Percentiles rank a stretch among this genome's conserved stretches.
Evolutionary conservation across 768 basidiomycete species (phyloP).

Genomic region (Russula ochroleuca): DNA sequence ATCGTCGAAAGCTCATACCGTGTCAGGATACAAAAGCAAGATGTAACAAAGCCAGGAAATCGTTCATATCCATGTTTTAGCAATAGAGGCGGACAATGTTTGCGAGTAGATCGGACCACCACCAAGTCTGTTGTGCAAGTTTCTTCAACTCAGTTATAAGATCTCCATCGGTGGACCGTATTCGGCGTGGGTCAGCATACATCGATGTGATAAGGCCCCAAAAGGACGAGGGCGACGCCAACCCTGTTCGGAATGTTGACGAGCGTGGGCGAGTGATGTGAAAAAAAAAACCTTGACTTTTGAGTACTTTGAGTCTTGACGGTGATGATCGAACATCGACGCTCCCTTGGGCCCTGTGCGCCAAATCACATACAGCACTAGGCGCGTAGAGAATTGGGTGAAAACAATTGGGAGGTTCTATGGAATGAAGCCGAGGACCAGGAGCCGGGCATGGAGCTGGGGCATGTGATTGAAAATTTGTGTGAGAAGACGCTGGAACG

Average conservation of each 20-base stretch:
- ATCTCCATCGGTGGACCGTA: conserved; percentile 4
- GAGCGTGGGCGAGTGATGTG: background rate
- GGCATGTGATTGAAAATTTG: background rate
- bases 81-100: background rate
- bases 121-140: background rate
- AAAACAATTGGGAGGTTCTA: background rate
- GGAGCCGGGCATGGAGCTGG: background rate
- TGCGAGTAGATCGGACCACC: background rate
- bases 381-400: background rate
- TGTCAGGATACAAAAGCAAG: background rate
- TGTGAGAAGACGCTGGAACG: background rate
- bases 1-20: background rate
- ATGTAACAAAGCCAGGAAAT: conserved; percentile 7
- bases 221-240: background rate
- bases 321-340: background rate
- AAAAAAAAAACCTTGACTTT: background rate
- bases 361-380: background rate
- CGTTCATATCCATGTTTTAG: background rate
- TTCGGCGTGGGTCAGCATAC: no score
- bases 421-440: conserved; percentile 11
- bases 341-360: background rate
- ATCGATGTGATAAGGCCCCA: background rate
- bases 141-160: background rate
- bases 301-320: no score
- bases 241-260: background rate